Conservation (phyloP, 441 rosid species). For the Populus trichocarpa region DNA sequence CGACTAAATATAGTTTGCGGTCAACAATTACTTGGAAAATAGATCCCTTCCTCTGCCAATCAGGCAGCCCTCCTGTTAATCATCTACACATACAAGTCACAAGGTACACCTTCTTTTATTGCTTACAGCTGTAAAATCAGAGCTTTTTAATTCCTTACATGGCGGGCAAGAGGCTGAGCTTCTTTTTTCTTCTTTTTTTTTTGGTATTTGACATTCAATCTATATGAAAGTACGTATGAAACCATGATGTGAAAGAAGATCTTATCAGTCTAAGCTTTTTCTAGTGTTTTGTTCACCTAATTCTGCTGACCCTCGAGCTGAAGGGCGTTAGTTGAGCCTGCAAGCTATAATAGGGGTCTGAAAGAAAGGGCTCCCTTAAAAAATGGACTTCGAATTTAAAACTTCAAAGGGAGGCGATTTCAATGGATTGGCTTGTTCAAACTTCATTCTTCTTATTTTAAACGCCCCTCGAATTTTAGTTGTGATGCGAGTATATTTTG, state of each 20-base stretch:
- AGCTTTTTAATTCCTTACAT: neutral
- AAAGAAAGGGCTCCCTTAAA: neutral
- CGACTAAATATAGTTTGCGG: too few species aligned
- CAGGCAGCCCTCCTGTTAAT: neutral
- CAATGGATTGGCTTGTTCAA: neutral
- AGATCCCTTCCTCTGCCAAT: too few species aligned
- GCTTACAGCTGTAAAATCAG: constrained; percentile 9
- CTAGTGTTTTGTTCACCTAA: constrained; percentile 1
- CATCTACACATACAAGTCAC: neutral
- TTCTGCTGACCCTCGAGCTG: neutral
- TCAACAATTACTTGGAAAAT: too few species aligned
- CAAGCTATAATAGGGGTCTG: neutral
- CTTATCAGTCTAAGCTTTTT: neutral
- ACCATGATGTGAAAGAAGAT: neutral
- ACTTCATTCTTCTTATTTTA: neutral
- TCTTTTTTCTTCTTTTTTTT: neutral
- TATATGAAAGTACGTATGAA: neutral
- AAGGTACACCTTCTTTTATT: neutral
- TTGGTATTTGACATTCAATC: neutral
- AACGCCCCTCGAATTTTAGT: neutral
- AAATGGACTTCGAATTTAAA: neutral
- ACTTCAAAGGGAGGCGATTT: neutral
- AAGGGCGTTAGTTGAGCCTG: neutral
- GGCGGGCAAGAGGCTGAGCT: neutral
- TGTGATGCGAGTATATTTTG: neutral